Percentiles rank a stretch among this genome's conserved stretches.
Evolutionary conservation across 2,329 filamentous ascomycete genomes (phyloP).

Genomic region (Blumeriella jaapii): DNA sequence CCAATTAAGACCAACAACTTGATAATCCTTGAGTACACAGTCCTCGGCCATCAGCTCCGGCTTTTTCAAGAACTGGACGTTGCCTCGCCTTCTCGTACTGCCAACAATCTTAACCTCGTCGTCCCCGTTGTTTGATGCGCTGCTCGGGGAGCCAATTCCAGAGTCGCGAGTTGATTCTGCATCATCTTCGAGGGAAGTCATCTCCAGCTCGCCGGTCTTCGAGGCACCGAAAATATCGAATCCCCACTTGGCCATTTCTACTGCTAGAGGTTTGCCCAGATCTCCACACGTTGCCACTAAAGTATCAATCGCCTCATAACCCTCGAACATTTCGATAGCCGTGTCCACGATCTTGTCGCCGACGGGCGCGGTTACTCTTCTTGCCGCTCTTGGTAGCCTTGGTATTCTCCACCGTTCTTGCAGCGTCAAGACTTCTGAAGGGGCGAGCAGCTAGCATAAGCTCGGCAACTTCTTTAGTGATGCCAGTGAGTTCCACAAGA

Average conservation of each 20-base stretch:
- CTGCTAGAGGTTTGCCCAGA: conserved; percentile 54
- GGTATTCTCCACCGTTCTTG: conserved; percentile 51
- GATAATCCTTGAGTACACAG: conserved; percentile 80
- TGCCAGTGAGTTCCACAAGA: conserved; percentile 70
- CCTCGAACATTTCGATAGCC: conserved; percentile 61
- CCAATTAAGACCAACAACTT: conserved; percentile 93
- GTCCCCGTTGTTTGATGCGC: conserved; percentile 27
- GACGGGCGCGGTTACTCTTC: conserved; percentile 37
- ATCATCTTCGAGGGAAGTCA: conserved; percentile 35
- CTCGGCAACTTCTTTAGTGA: conserved; percentile 57
- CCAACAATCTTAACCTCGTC: conserved; percentile 31
- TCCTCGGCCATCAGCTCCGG: conserved; percentile 67
- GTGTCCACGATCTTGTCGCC: conserved; percentile 58
- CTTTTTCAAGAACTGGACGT: conserved; percentile 34
- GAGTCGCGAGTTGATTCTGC: conserved; percentile 42
- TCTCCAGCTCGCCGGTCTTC: conserved; percentile 46
- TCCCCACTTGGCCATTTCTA: conserved; percentile 57
- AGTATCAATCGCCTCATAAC: conserved; percentile 73
- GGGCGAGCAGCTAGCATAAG: conserved; percentile 64
- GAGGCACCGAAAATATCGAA: conserved; percentile 50
- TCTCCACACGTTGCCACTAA: conserved; percentile 67
- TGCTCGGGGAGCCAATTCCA: conserved; percentile 53
- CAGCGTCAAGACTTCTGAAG: conserved; percentile 53
- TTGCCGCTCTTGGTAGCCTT: conserved; percentile 37
- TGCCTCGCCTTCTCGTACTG: conserved; percentile 15